Evolutionary conservation across 2,329 filamentous ascomycete species (phyloP), one percentile per base, ranked within the genome.

Genomic region (Penicillium sp.): DNA sequence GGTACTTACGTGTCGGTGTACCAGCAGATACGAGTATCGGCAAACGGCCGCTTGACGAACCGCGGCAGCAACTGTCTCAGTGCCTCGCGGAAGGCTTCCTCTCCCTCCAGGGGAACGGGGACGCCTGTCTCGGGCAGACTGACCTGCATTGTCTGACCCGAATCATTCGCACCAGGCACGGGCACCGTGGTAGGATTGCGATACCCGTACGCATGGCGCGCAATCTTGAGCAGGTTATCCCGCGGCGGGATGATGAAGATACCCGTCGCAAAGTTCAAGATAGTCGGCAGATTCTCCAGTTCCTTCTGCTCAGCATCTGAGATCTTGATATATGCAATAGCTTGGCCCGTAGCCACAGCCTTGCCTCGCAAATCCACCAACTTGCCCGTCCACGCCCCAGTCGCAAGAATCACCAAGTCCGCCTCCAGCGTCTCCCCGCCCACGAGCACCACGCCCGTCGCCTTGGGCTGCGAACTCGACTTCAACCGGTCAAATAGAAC

Each of bases 351-450:
- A 2, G 93, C 91, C 65, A 90, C 86, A 42, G 88, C 89, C 49
- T 91, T 86, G 28, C 92, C 91, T 51, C 88, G 83, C 0, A 97
- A 81, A 76, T 97, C 91, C 59, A 97, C 80, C 24, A 97, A 83
- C 1, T 86, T 84, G 2, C 89, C 86, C 2, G 91, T 92, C 93
- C 94, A 98, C 4, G 94, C 93, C 17, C 94, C 94, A 0, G 93
- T 88, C 0, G 94, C 93, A 2, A 96, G 83, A 59, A 97, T 82
- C 37, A 91, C 89, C 8, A 96, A 82, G 61, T 92, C 90, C 1
- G 90, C 91, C 4, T 78, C 79, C 7, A 92, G 66, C 10, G 73
- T 79, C 7, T 76, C 75, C 1, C 82, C 83, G 63, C 85, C 78
- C 1, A 72, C 70, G 12, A 91, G 80, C 35, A 72, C 70, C 17